These are phyloP conservation scores for Penicillium oxalicum DNA, from an alignment of 2,329 filamentous ascomycete genomes.

Conservation along the genomic window DNA sequence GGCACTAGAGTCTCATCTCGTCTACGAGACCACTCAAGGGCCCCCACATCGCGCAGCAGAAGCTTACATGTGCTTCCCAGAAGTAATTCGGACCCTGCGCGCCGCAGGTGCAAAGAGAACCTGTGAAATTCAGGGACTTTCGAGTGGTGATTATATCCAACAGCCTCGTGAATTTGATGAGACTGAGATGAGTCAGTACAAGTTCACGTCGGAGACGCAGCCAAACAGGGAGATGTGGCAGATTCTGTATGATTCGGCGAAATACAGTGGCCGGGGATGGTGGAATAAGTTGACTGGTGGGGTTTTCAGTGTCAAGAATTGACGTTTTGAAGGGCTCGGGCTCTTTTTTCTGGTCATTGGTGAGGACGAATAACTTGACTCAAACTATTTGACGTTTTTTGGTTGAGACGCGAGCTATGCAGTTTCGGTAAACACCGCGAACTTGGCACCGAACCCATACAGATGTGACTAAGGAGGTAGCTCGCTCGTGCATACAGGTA, in stretches of 20 bases:
- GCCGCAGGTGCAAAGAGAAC: constrained; percentile 15
- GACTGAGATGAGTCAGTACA: constrained; percentile 11
- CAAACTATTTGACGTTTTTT: too few relatives aligned
- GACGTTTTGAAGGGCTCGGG: not conserved
- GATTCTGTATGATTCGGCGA: constrained; percentile 15
- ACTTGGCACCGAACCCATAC: too few relatives aligned
- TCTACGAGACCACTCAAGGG: constrained; percentile 15
- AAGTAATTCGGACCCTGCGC: constrained; percentile 14
- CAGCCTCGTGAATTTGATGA: constrained; percentile 19
- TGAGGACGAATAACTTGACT: too few relatives aligned
- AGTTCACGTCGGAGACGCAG: constrained; percentile 16
- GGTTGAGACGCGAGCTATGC: too few relatives aligned
- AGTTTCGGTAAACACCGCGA: too few relatives aligned
- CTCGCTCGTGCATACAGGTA: too few relatives aligned
- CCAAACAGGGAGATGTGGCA: constrained; percentile 17
- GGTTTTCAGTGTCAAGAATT: not conserved
- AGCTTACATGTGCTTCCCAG: constrained; percentile 11
- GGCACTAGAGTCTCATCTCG: constrained; percentile 11
- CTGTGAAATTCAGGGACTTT: constrained; percentile 12
- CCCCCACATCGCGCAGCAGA: constrained; percentile 16
- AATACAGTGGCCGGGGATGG: constrained; percentile 5
- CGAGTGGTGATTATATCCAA: constrained; percentile 6
- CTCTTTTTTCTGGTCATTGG: not conserved
- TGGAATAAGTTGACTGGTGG: constrained; percentile 1
- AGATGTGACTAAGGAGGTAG: too few relatives aligned